Evolutionary conservation across 1,284 basidiomycete species (phyloP).

Genomic region (Phellinidium pouzarii): DNA sequence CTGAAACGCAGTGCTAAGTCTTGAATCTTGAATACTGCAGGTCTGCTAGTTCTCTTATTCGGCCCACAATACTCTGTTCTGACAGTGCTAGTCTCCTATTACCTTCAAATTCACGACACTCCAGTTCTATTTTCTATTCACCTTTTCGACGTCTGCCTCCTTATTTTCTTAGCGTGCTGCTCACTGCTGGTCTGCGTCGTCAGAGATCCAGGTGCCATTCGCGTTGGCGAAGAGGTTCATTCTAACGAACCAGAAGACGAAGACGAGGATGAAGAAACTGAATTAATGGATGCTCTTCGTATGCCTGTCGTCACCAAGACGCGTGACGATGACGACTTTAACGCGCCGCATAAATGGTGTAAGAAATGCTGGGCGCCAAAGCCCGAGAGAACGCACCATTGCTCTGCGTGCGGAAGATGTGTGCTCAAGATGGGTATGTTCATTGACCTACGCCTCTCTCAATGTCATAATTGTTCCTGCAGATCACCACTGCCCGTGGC

Average conservation of each 20-base stretch:
- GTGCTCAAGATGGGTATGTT: slow-evolving; percentile 78
- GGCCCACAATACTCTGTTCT: slow-evolving; percentile 69
- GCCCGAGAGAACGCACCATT: slow-evolving; percentile 82
- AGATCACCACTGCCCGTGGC: slow-evolving; percentile 91
- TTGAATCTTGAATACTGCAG: slow-evolving; percentile 29
- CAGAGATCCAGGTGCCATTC: slow-evolving; percentile 68
- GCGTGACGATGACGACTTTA: slow-evolving; percentile 41
- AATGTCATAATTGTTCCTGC: slow-evolving; percentile 19
- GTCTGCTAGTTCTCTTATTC: slow-evolving; percentile 50
- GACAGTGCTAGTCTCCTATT: slow-evolving; percentile 57
- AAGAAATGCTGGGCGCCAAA: slow-evolving; percentile 71
- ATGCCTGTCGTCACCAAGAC: slow-evolving; percentile 7
- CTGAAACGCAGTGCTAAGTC: neutral
- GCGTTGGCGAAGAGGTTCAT: slow-evolving; percentile 27
- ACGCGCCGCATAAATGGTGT: slow-evolving; percentile 62
- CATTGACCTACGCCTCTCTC: slow-evolving; percentile 8
- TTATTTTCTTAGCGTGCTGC: slow-evolving; percentile 60
- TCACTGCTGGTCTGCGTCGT: slow-evolving; percentile 65
- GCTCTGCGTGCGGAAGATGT: slow-evolving; percentile 69
- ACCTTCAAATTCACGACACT: slow-evolving; percentile 47
- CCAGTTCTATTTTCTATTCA: slow-evolving; percentile 45
- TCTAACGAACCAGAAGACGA: slow-evolving; percentile 25
- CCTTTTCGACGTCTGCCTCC: slow-evolving; percentile 47
- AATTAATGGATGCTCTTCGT: slow-evolving; percentile 56
- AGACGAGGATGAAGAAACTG: slow-evolving; percentile 37